Base-by-base conservation (phyloP, 2,329 filamentous ascomycete species). In the Moelleriella libera region DNA sequence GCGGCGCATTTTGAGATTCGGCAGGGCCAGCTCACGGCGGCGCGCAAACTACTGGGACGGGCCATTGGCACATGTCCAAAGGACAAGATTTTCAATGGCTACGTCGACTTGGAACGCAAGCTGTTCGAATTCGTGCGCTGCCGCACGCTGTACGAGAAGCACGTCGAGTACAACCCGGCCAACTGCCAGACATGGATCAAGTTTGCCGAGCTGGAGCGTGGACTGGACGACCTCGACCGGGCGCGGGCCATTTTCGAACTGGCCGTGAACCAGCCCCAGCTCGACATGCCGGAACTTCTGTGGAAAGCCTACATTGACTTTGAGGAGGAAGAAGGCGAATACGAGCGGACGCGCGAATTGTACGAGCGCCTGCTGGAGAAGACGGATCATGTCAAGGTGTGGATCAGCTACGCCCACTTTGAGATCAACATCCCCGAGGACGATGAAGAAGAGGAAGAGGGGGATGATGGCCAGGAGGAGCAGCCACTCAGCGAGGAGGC, bases 281-380 rank as follows among this genome's bases (percentile, higher is more conserved):
- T 98, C 11, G 92, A 98, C 63, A 98, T 98, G 92, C 92, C 92
- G 0, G 92, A 98, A 68, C 72, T 97, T 46, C 72, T 97, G 2
- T 98, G 92, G 92, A 97, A 97, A 68, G 82, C 88, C 1, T 98
- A 95, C 64, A 97, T 98, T 57, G 92, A 98, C 64, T 97, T 97
- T 60, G 92, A 98, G 66, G 90, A 97, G 61, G 88, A 94, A 57
- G 88, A 95, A 64, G 86, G 82, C 58, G 88, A 96, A 64, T 96
- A 90, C 64, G 87, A 88, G 47, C 75, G 82, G 45, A 88, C 88
- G 5, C 76, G 92, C 45, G 69, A 71, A 4, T 71, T 98, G 43
- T 98, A 97, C 67, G 90, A 97, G 69, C 80, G 90, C 6, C 75
- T 98, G 10, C 75, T 98, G 42, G 74, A 87, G 58, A 96, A 94